Base-by-base conservation (phyloP, 176 grass and related monocot genomes). In the Luzula sylvatica region DNA sequence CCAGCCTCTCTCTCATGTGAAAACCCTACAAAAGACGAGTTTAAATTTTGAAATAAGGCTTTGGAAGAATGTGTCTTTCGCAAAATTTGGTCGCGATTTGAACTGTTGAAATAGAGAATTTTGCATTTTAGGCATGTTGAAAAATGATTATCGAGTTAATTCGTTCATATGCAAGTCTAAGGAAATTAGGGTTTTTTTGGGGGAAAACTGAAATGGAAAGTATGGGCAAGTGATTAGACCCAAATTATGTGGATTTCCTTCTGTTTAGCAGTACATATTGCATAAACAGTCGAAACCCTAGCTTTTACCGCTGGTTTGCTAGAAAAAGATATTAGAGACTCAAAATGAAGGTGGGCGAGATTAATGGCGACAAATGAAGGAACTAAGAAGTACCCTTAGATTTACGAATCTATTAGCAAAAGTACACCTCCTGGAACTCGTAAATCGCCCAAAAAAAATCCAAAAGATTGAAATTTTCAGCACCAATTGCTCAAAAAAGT, bases 1-100 rank as follows among this genome's bases (percentile, higher is more conserved):
- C 65, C 55, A 82, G 64, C 70, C 78, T 68, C 60, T 64, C 60
- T 74, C 44, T 78, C 76, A 80, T 79, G 66, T 80, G 4, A 26
- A 18, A 29, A 64, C 12, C 25, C 30, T 45, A 23, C 7, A 42
- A 29, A 21, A 7, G 7, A 19, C 13, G 39, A 45, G 15, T 41
- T 50, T 49, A 42, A 64, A 11, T 24, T 42, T 21, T 58, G 46
- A 11, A 11, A 48, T 8, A 27, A 43, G 25, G 3, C 13, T 14
- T 46, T 30, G 11, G 18, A 19, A 20, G 17, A 15, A n/a, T n/a
- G n/a, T n/a, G 47, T 29, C 20, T 20, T 29, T 19, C 47, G 7
- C 44, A 29, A 2, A 30, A 4, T 46, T 11, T 4, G 44, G n/a
- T 11, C 1, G 45, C 12, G 8, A 58, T 23, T 40, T 23, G 2